Evolutionary conservation across 768 basidiomycete species (phyloP).

Genomic region (Tulasnella sp.): DNA sequence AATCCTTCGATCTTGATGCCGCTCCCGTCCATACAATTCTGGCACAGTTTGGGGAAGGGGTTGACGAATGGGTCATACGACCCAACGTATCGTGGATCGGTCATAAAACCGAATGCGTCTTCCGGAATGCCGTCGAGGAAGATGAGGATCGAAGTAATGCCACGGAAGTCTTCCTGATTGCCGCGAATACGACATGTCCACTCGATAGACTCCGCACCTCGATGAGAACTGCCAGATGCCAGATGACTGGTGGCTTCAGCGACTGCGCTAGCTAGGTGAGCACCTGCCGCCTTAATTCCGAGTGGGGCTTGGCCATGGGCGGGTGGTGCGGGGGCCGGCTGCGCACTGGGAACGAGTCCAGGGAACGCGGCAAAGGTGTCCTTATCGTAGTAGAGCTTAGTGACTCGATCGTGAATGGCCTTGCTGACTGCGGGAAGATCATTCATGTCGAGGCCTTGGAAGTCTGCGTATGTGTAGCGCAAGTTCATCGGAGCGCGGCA

Average conservation of each 20-base stretch:
- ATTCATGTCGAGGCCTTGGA: background rate
- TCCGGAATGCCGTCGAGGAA: background rate
- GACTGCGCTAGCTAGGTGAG: background rate
- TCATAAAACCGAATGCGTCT: background rate
- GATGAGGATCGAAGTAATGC: background rate
- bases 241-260: too few relatives aligned
- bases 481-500: background rate
- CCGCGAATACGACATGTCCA: background rate
- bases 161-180: background rate
- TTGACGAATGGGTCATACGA: slow-evolving; percentile 1
- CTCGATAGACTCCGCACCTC: background rate
- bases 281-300: background rate
- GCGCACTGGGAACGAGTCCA: background rate
- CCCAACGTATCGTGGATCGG: background rate
- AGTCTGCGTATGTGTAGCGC: background rate
- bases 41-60: background rate
- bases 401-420: background rate
- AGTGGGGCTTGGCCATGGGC: background rate
- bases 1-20: background rate
- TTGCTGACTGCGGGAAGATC: background rate
- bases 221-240: background rate
- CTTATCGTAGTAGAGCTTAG: background rate
- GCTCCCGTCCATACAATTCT: background rate
- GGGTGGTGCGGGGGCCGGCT: too few relatives aligned
- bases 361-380: background rate